Conservation (phyloP, 768 basidiomycete species). For the Tremella mesenterica region DNA sequence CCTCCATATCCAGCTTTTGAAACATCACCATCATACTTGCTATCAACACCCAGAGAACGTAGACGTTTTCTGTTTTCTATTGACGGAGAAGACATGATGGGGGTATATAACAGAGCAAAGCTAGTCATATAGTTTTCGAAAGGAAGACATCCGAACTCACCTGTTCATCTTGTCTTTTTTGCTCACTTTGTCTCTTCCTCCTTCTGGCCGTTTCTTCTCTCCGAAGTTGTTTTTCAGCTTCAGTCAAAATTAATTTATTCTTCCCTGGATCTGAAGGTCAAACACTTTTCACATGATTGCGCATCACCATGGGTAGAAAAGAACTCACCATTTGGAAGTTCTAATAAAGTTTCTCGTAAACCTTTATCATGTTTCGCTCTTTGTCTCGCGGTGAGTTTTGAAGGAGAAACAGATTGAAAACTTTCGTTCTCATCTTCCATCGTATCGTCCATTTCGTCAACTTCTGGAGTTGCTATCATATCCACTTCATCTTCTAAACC, state of each 20-base stretch:
- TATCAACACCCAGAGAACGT: no score
- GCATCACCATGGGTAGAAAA: background rate
- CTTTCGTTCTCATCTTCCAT: conserved; percentile 11
- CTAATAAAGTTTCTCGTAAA: conserved; percentile 30
- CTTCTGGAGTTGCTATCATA: conserved; percentile 8
- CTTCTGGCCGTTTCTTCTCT: conserved; percentile 41
- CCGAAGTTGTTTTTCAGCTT: conserved; percentile 33
- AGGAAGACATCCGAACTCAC: conserved; percentile 25
- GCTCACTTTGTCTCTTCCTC: conserved; percentile 41
- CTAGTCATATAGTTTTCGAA: no score
- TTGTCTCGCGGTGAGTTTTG: conserved; percentile 41
- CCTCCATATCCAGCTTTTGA: no score
- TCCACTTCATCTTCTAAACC: background rate
- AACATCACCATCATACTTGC: no score
- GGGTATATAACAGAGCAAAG: no score
- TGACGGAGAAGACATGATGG: no score
- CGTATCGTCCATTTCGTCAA: conserved; percentile 17
- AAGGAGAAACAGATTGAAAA: conserved; percentile 17
- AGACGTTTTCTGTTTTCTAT: no score
- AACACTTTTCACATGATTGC: background rate
- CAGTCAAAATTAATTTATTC: conserved; percentile 31
- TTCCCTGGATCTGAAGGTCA: conserved; percentile 20
- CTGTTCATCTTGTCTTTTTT: conserved; percentile 43
- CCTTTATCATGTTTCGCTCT: conserved; percentile 36
- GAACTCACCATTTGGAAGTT: conserved; percentile 34